Conservation (phyloP, 1,139 yeast genomes). For the Pichia sp. region DNA sequence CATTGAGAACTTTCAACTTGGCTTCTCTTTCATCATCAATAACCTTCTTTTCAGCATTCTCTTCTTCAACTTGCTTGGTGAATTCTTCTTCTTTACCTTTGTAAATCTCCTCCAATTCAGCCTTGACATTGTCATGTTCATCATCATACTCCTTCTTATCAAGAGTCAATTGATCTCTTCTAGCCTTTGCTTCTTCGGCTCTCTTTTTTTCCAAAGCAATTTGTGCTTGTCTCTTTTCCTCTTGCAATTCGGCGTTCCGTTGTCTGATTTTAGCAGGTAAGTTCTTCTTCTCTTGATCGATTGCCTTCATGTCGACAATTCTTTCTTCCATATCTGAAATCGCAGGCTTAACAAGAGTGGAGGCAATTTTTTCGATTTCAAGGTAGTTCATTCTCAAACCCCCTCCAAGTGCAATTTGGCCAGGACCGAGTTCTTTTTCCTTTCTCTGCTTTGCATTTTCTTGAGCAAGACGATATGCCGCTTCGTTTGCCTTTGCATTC, state of each 20-base stretch:
- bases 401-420: constrained; percentile 56
- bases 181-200: constrained; percentile 40
- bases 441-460: constrained; percentile 55
- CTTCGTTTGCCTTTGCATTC: constrained; percentile 29
- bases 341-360: constrained; percentile 79
- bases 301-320: constrained; percentile 41
- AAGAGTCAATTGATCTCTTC: constrained; percentile 37
- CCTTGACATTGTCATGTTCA: constrained; percentile 31
- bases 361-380: constrained; percentile 81
- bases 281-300: constrained; percentile 13
- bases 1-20: constrained; percentile 30
- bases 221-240: constrained; percentile 42
- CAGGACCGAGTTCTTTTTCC: constrained; percentile 39
- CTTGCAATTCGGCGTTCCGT: constrained; percentile 46
- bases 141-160: constrained; percentile 30
- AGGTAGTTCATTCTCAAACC: constrained; percentile 73
- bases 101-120: constrained; percentile 31
- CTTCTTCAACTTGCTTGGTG: constrained; percentile 30
- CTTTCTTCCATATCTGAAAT: constrained; percentile 66
- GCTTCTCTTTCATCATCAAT: constrained; percentile 34
- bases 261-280: constrained; percentile 29
- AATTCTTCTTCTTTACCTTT: constrained; percentile 34
- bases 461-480: constrained; percentile 55
- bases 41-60: constrained; percentile 31
- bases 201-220: constrained; percentile 40